A percentile compares a stretch with the other conserved stretches of the same genome.
phyloP scores from a whole-genome alignment of 768 basidiomycete genomes.

The Leccinum disarticulatum region DNA sequence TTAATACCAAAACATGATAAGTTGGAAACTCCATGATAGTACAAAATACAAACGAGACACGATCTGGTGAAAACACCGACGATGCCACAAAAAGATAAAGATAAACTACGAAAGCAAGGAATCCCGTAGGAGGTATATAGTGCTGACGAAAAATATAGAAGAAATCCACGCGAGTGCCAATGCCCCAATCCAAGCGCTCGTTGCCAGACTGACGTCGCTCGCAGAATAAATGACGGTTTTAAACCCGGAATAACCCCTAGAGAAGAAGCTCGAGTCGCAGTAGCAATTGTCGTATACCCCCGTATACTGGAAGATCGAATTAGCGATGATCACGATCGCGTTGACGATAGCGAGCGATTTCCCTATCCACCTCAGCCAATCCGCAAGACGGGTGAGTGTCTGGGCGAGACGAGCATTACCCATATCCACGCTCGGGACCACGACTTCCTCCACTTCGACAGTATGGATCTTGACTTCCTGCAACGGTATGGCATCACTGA shows the following conservation, averaged over 20 bases:
- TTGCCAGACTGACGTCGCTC: conserved; percentile 24
- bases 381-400: conserved; percentile 1
- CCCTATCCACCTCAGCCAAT: conserved; percentile 26
- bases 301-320: conserved; percentile 33
- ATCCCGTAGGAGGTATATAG: neutral
- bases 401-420: neutral
- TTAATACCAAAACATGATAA: accelerated
- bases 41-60: too few species aligned
- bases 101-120: neutral
- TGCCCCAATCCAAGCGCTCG: neutral
- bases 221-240: conserved; percentile 21
- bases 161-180: neutral
- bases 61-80: too few species aligned
- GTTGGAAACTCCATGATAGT: too few species aligned
- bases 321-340: conserved; percentile 23
- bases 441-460: neutral
- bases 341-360: conserved; percentile 31
- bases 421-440: too few species aligned
- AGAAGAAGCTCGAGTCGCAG: conserved; percentile 28
- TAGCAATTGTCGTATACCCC: conserved; percentile 30
- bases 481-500: neutral
- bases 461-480: neutral
- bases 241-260: conserved; percentile 26
- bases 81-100: neutral
- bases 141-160: neutral